These are phyloP conservation scores for Aureobasidium pullulans DNA, from an alignment of 2,329 filamentous ascomycete genomes.

Conservation along the genomic window DNA sequence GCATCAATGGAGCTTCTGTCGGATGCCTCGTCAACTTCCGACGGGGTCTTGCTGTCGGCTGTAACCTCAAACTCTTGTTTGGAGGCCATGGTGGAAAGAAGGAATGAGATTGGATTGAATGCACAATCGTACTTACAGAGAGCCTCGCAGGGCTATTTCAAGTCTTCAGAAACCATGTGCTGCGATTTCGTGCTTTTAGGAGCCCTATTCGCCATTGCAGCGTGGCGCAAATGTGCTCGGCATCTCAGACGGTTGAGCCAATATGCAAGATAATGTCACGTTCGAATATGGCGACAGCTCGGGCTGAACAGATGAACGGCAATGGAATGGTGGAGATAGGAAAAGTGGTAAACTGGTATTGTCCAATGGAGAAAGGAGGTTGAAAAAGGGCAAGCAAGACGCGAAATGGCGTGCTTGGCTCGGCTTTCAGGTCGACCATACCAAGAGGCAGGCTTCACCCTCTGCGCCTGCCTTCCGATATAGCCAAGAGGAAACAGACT, in stretches of 20 bases:
- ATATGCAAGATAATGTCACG: neutral
- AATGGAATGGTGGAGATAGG: neutral
- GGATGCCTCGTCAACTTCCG: neutral
- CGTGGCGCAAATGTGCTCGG: neutral
- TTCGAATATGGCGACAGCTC: neutral
- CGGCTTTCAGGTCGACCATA: neutral
- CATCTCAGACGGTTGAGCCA: neutral
- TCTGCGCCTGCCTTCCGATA: neutral
- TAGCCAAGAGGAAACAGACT: neutral
- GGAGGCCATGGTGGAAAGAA: neutral
- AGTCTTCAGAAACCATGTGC: neutral
- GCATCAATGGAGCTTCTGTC: constrained; percentile 2
- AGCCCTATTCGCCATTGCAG: neutral
- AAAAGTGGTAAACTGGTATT: neutral
- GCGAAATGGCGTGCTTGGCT: constrained; percentile 4
- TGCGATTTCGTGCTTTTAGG: neutral
- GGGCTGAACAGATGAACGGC: neutral
- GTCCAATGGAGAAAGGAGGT: neutral
- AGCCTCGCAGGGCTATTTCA: neutral
- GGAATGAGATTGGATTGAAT: neutral
- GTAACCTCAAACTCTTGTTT: neutral
- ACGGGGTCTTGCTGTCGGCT: neutral
- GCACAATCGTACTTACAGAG: neutral
- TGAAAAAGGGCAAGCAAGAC: neutral
- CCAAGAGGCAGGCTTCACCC: too few species aligned